Percentiles rank a stretch among this genome's conserved stretches.
Conservation (phyloP, 768 basidiomycete species). For the Clitopilus passeckerianus region DNA sequence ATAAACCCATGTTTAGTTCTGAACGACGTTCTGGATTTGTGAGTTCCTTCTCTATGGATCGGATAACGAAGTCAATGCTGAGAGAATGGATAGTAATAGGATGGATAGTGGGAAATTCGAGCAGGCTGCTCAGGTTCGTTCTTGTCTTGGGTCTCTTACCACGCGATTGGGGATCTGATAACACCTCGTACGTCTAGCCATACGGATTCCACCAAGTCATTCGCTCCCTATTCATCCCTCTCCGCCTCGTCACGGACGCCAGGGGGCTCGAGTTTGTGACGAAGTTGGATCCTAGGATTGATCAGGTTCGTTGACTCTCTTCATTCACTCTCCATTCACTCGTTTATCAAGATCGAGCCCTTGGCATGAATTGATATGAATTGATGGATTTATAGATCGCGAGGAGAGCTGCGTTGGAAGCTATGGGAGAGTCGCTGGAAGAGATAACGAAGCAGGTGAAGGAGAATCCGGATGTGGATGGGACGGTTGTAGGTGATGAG, state of each 20-base stretch:
- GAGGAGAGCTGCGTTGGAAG: slow-evolving; percentile 37
- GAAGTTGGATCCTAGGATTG: slow-evolving; percentile 49
- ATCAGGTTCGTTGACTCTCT: slow-evolving; percentile 23
- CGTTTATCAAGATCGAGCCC: no score
- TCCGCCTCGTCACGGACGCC: slow-evolving; percentile 51
- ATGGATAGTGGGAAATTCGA: slow-evolving; percentile 72
- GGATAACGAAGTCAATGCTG: no score
- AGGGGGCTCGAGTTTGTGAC: slow-evolving; percentile 55
- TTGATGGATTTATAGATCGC: slow-evolving; percentile 20
- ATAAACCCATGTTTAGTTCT: no score
- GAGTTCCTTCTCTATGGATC: no score
- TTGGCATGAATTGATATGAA: no score
- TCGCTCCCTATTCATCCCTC: slow-evolving; percentile 51
- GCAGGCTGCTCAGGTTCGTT: slow-evolving; percentile 24
- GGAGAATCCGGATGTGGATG: slow-evolving; percentile 25
- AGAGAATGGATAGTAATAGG: no score
- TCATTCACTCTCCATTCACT: no score
- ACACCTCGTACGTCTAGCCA: no score
- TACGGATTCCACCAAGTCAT: slow-evolving; percentile 61
- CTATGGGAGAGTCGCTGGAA: slow-evolving; percentile 31
- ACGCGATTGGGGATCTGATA: no score
- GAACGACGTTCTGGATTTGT: slow-evolving; percentile 62
- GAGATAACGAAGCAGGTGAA: slow-evolving; percentile 21
- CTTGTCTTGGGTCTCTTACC: no score
- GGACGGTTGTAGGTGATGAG: slow-evolving; percentile 65